phyloP scores from a whole-genome alignment of 768 basidiomycete genomes.

The Leccinellum rugosiceps region DNA sequence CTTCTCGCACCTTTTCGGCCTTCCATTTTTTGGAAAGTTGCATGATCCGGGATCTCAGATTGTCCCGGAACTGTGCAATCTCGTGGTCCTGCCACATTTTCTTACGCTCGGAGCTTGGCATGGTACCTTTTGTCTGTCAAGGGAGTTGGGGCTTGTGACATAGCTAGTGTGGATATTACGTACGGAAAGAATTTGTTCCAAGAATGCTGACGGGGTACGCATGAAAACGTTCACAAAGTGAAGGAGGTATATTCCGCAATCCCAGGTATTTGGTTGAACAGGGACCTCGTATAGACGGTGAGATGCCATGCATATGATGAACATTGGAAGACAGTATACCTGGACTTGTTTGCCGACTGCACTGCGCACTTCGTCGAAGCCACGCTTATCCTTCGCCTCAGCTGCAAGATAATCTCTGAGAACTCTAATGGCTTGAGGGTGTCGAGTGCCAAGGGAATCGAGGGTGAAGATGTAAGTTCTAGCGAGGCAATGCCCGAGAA shows the following conservation, averaged over 20 bases:
- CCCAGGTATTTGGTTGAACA: slow-evolving; percentile 81
- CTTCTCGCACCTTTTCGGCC: slow-evolving; percentile 37
- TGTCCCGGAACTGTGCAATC: slow-evolving; percentile 46
- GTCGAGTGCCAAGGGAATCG: slow-evolving; percentile 81
- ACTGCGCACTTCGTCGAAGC: slow-evolving; percentile 34
- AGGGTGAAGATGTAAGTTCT: slow-evolving; percentile 85
- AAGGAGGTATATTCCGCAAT: slow-evolving; percentile 90
- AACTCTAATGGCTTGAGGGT: slow-evolving; percentile 58
- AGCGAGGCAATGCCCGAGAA: neutral
- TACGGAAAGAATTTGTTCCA: slow-evolving; percentile 44
- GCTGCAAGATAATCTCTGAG: slow-evolving; percentile 64
- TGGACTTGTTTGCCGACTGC: slow-evolving; percentile 49
- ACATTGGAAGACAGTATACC: slow-evolving; percentile 35
- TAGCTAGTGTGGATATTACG: neutral
- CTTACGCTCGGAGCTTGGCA: slow-evolving; percentile 37
- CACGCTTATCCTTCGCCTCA: slow-evolving; percentile 77
- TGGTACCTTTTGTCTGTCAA: slow-evolving; percentile 31
- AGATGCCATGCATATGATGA: neutral
- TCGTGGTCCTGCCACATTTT: slow-evolving; percentile 50
- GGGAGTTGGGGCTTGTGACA: slow-evolving; percentile 1
- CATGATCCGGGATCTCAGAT: slow-evolving; percentile 40
- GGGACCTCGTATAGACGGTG: slow-evolving; percentile 59
- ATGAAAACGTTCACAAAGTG: slow-evolving; percentile 84
- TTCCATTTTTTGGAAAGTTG: slow-evolving; percentile 55
- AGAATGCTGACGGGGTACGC: slow-evolving; percentile 50